Base-by-base conservation (phyloP, 805 yeast genomes). In the Wickerhamomyces ciferrii region DNA sequence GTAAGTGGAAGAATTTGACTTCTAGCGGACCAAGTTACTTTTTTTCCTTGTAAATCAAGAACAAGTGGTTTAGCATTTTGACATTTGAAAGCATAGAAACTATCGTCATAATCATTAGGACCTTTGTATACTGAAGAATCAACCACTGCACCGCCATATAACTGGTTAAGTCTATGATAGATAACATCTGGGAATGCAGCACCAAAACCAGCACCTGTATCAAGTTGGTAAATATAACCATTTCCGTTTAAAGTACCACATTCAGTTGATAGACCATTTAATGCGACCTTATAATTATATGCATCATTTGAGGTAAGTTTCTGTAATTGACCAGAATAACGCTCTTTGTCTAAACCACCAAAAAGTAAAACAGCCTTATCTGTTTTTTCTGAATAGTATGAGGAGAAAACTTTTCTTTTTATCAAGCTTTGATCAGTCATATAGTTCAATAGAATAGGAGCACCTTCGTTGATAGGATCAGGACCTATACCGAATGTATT, bases 31-130 rank as follows among this genome's bases (percentile, higher is more conserved):
- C 55, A 34, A 0, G 46, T 41, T 11, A 57, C 31, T 35, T 29
- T 27, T 32, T 49, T 50, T 10, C 58, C 59, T 2, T 50, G 46
- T 44, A 57, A 49, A 41, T 49, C 44, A 2, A 57, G 40, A 9
- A 32, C 36, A 10, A 57, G 20, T 0, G 53, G 44, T 15, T 42
- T 37, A 3, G 59, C 55, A 36, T 50, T 25, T 11, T 44, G 25
- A 45, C 61, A 57, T 40, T 55, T 59, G 49, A 58, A 54, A 18
- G 60, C 42, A 52, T 74, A 75, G 6, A 65, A 59, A 14, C 69
- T 74, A 2, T 57, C 56, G 53, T 61, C 62, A 36, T 69, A 50
- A 17, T 58, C 35, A 31, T 7, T 29, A 7, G 14, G 14, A 15
- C 18, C 35, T 15, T 59, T 65, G 35, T 76, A 74, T 14, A 20